Conservation (phyloP, 371 early-diverging fungal genomes). For the Circinella umbellata region DNA sequence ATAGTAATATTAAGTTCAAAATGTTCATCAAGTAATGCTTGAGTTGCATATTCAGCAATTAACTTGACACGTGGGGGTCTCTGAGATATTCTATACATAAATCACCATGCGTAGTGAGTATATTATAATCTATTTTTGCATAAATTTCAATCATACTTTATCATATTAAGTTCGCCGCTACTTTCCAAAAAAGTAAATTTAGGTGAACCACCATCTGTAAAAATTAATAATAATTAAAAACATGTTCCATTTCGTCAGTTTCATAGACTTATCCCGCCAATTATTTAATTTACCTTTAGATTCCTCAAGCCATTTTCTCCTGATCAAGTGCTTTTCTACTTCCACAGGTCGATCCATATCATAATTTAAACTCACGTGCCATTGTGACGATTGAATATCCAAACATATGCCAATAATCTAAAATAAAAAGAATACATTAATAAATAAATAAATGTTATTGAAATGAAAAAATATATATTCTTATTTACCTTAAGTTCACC, state of each 20-base stretch:
- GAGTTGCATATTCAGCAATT: constrained; percentile 56
- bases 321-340: constrained; percentile 45
- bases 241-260: background rate
- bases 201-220: constrained; percentile 9
- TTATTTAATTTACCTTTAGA: constrained; percentile 17
- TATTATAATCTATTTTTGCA: background rate
- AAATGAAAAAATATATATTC: background rate
- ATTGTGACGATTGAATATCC: constrained; percentile 42
- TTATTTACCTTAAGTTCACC: constrained; percentile 59
- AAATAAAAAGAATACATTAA: no score
- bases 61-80: constrained; percentile 70
- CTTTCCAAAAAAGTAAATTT: constrained; percentile 56
- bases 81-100: constrained; percentile 56
- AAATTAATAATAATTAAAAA: background rate
- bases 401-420: constrained; percentile 53
- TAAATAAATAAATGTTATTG: no score
- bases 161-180: constrained; percentile 54
- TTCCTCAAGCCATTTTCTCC: constrained; percentile 35
- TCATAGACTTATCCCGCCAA: background rate
- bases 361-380: constrained; percentile 54
- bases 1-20: constrained; percentile 65
- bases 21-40: constrained; percentile 73
- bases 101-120: no score
- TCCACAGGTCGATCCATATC: constrained; percentile 33
- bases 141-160: constrained; percentile 39